phyloP scores from a whole-genome alignment of 2,329 filamentous ascomycete species.

The Scorias spongiosa region DNA sequence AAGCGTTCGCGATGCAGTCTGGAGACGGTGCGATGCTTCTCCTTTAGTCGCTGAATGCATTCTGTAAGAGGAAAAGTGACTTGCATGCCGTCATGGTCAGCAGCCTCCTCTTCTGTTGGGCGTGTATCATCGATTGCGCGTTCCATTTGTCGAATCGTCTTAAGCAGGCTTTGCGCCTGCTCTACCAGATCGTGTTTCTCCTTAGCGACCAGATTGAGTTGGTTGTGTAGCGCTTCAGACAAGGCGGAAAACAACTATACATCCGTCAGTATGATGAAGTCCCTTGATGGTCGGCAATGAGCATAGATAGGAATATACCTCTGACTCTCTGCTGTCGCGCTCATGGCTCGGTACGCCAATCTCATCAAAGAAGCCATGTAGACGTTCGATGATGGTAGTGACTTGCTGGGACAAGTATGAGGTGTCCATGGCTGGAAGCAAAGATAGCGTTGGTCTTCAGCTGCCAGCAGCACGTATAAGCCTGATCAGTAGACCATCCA shows the following conservation, averaged over 20 bases:
- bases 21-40: conserved; percentile 68
- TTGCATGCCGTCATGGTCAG: conserved; percentile 52
- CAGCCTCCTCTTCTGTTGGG: conserved; percentile 45
- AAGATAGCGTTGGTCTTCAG: no score
- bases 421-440: conserved; percentile 53
- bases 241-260: conserved; percentile 73
- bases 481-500: no score
- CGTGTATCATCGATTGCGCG: conserved; percentile 66
- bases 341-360: conserved; percentile 93
- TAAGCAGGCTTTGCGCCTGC: conserved; percentile 73
- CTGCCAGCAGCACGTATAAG: no score
- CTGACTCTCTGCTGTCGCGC: conserved; percentile 73
- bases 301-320: conserved; percentile 42
- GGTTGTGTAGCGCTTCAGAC: conserved; percentile 80
- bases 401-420: conserved; percentile 91
- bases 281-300: conserved; percentile 6
- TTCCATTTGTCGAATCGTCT: conserved; percentile 85
- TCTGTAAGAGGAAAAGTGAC: conserved; percentile 71
- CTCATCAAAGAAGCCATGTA: conserved; percentile 92
- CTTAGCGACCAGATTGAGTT: conserved; percentile 67
- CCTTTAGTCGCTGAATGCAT: conserved; percentile 67
- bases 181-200: conserved; percentile 89
- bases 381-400: conserved; percentile 79
- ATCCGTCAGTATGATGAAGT: neutral
- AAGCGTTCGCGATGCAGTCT: conserved; percentile 81